Evolutionary conservation across 2,329 filamentous ascomycete species (phyloP), one percentile per base, ranked within the genome.

Genomic region (Cladosporium sp.): DNA sequence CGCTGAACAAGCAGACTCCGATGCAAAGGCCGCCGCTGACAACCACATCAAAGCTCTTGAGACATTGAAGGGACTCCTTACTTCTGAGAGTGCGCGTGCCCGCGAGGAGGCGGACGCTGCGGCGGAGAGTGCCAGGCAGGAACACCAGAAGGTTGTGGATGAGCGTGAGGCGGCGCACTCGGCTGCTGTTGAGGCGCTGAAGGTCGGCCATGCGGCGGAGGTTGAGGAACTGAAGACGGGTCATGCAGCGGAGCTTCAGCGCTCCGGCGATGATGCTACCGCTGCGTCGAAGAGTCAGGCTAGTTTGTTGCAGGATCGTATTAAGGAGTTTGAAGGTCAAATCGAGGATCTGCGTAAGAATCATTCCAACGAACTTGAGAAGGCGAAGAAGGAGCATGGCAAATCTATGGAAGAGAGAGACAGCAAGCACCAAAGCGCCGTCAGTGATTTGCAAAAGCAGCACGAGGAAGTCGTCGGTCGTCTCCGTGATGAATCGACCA

Each of bases 1-100:
- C 14, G 43, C 49, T 13, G 46, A 46, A 14, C 28, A 18, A 7
- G 31, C 56, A 14, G 40, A 43, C 18, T 11, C 38, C 13, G 35
- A 49, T 22, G 53, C 55, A 42, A 43, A 52, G 22, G 42, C 45
- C 41, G 54, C 40, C 34, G 32, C 41, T 35, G 46, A 45, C 34
- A 48, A 54, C 14, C 43, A 49, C 38, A 41, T 51, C 41, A 35
- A 53, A 45, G 44, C 40, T 50, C 38, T 50, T 31, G 31, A 50
- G 18, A 34, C 40, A 11, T 32, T 42, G 6, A 33, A 42, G n/a
- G 32, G 34, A 7, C 14, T 37, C 13, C 42, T 45, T 16, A 22
- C 31, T 14, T 49, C 35, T 14, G 28, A 56, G 14, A 38, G 40
- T 7, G 53, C 44, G 4, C 42, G 52, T 19, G 45, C 43, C 2